Base-by-base conservation (phyloP, 768 basidiomycete genomes). In the Lactifluus subvellereus region DNA sequence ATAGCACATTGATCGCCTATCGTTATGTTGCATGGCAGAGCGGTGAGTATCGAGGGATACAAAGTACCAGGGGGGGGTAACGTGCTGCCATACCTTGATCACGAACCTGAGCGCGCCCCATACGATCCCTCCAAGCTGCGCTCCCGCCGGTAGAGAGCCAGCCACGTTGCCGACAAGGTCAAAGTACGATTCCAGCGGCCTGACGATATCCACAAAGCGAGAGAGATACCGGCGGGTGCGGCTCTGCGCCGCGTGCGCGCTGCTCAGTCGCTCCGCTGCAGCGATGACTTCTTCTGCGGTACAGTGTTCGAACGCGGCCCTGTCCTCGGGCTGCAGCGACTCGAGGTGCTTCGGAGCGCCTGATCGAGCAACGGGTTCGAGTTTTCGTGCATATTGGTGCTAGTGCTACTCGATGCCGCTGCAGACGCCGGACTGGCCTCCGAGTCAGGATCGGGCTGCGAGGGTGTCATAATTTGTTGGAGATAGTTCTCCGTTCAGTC, bases 331-430 rank as follows among this genome's bases (percentile, higher is more conserved):
- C 6, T 53, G 38, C 27, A 60, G 32, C 14, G 50, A 38, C 37
- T 53, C 50, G 27, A 60, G 59, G 35, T 60, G 59, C 8, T 54
- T 54, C 40, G 59, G 18, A 60, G 52, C n/a, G 52, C 59, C n/a
- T 37, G 59, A 52, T 54, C 59, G 14, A 60, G 53, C n/a, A 60
- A 20, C 40, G 59, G 48, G 32, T 45, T 60, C 18, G 42, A 14
- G 27, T 33, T 8, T 45, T 16, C 14, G 35, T 37, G 53, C 27
- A 6, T 3, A 13, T 14, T 13, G 45, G 30, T 30, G 20, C 5
- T n/a, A 32, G 11, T 35, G 45, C 32, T 33, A 37, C 35, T 37
- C 10, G 35, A 37, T 37, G 35, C 35, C 6, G 35, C 35, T 37
- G 35, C 35, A 11, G 10, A 37, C 10, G 35, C 35, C 35, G 5